Conservation (phyloP, 495 filamentous ascomycete species). For the Hypomontagnella submonticulosa region DNA sequence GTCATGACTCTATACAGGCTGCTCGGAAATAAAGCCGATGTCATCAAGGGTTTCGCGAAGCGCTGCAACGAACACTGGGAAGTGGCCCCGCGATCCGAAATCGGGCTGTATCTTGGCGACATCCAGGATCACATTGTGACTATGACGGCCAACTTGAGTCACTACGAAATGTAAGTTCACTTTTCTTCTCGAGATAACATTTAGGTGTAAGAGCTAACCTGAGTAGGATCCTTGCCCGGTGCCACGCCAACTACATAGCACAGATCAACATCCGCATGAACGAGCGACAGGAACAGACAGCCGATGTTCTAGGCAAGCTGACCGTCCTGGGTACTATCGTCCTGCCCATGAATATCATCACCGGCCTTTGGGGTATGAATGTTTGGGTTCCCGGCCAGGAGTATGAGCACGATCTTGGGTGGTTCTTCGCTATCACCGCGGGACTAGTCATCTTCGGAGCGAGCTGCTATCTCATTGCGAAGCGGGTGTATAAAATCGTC, state of each 20-base stretch:
- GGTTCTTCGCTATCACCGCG: constrained; percentile 75
- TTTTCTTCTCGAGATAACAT: not conserved
- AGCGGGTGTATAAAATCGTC: constrained; percentile 71
- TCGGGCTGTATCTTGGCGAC: constrained; percentile 94
- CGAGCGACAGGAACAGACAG: constrained; percentile 94
- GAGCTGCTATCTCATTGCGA: constrained; percentile 82
- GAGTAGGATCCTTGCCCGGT: constrained; percentile 83
- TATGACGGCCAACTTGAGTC: constrained; percentile 93
- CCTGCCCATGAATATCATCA: constrained; percentile 97
- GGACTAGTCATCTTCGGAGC: constrained; percentile 81
- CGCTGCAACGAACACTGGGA: constrained; percentile 98
- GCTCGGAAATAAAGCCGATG: constrained; percentile 96
- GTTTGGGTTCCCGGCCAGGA: constrained; percentile 93
- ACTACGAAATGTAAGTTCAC: constrained; percentile 88
- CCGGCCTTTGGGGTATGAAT: constrained; percentile 99
- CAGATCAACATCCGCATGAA: constrained; percentile 95
- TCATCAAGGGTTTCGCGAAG: constrained; percentile 99
- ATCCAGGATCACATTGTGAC: constrained; percentile 99
- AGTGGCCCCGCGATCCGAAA: constrained; percentile 92
- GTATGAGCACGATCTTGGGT: constrained; percentile 61
- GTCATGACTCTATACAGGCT: constrained; percentile 95
- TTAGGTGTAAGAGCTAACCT: constrained; percentile 33
- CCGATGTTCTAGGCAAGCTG: constrained; percentile 91
- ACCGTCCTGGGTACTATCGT: constrained; percentile 97
- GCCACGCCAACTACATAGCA: constrained; percentile 95